Base-by-base conservation (phyloP, 2,329 filamentous ascomycete species). In the Colletotrichum sp. region DNA sequence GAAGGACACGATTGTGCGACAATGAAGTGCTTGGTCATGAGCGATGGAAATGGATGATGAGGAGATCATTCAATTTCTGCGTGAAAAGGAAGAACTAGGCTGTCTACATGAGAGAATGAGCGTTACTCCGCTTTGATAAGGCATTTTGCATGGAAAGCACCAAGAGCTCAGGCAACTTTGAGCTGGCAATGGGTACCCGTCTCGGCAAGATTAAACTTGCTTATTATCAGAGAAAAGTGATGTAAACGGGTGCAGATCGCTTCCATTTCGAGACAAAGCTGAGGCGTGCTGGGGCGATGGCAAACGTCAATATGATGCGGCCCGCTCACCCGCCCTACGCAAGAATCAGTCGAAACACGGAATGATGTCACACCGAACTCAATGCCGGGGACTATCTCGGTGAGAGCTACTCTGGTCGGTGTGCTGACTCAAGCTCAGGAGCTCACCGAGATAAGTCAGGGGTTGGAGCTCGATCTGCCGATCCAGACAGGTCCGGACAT, bases 301-400 rank as follows among this genome's bases (percentile, higher is more conserved):
- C 61, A 30, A 61, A 75, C 73, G 73, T 75, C 73, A 75, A 75
- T 56, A 68, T 75, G 64, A 75, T 75, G 69, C 70, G 56, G 69
- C 38, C 43, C 64, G 58, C 64, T 62, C 43, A 65, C 32, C 56
- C 52, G 66, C 21, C 18, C 48, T 34, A 15, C 66, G 43, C 43
- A 52, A 52, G n/a, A 48, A 60, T 69, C 56, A 48, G 55, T 30
- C 70, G 73, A 75, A 73, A 75, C 73, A 65, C 13, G 38, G 26
- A 36, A 73, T 75, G 73, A 75, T 69, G 73, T 75, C 73, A 75
- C 56, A 75, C 58, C 64, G 43, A 65, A 32, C 30, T 58, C 38
- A 24, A 9, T 16, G 13, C 18, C 36, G 56, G 34, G 13, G 43
- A 13, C 43, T 65, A 9, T n/a, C 16, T 65, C 73, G 73, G 73